Base-by-base conservation (phyloP, 2,329 filamentous ascomycete species). In the Magnaporthiopsis incrustans region DNA sequence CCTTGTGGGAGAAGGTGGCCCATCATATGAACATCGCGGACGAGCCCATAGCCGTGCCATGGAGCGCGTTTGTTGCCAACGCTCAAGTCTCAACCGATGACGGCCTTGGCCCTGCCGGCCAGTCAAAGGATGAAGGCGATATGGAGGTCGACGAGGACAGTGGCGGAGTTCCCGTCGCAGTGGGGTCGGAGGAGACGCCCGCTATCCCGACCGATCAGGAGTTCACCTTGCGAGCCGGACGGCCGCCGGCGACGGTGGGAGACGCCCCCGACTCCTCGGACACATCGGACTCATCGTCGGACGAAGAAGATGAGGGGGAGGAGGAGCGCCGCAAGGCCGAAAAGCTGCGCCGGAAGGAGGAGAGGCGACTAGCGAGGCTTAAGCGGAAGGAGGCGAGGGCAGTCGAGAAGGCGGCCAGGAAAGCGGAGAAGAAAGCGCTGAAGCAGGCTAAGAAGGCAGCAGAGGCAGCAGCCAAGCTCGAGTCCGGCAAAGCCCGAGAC, bases 341-440 rank as follows among this genome's bases (percentile, higher is more conserved):
- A 57, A 67, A 65, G 22, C 66, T 68, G 32, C 63, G 66, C 11
- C 64, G 64, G 57, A 69, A 66, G 67, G 68, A 63, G 67, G 67
- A 65, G 50, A 66, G 59, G 35, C 63, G 59, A 38, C 35, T 30
- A 57, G 26, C 69, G 59, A 73, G 77, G 50, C 73, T 76, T 65
- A 74, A 76, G 27, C 5, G 71, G 63, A 71, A 76, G 32, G 76
- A 77, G 63, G 77, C 77, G n/a, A 77, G 77, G 35, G 76, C 77
- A 59, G 75, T 74, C 0, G 74, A 77, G 63, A 65, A 25, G 62
- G 60, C 26, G 57, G 60, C 53, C 61, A 65, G 59, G 62, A 65
- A 53, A 53, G 64, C n/a, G 35, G 64, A 35, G 62, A 66, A 53
- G 61, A 67, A 59, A 66, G 65, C 60, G 5, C 61, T 56, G 57